These are phyloP conservation scores for Trametes cubensis DNA, from an alignment of 768 basidiomycete species.

Conservation along the genomic window DNA sequence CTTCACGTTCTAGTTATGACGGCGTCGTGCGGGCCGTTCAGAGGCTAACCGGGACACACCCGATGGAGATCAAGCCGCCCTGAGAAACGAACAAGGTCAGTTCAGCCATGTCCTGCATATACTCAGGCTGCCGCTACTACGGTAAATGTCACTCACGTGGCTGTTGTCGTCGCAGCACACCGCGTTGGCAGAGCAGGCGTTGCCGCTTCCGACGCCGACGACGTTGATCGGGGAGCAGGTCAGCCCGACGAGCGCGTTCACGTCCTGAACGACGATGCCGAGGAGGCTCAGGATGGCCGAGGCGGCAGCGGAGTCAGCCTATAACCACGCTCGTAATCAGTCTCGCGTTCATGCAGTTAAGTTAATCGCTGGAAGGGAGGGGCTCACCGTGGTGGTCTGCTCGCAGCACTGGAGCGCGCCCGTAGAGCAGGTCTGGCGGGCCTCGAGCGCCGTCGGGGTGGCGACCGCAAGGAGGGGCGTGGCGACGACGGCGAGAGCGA, in stretches of 20 bases:
- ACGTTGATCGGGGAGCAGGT: constrained; percentile 30
- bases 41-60: constrained; percentile 26
- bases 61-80: constrained; percentile 29
- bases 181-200: constrained; percentile 16
- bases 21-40: not conserved
- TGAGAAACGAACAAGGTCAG: not conserved
- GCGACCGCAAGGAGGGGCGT: constrained; percentile 21
- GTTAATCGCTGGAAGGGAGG: not conserved
- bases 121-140: not conserved
- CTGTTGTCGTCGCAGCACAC: constrained; percentile 31
- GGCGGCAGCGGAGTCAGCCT: constrained; percentile 14
- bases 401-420: constrained; percentile 18
- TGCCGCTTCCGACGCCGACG: constrained; percentile 23
- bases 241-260: constrained; percentile 27
- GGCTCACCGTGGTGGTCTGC: constrained; percentile 2
- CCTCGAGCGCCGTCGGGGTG: constrained; percentile 8
- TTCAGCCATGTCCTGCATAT: not conserved
- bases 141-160: constrained; percentile 14
- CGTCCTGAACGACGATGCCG: constrained; percentile 26
- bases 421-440: constrained; percentile 13
- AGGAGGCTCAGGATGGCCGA: constrained; percentile 26
- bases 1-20: not conserved
- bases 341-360: not conserved
- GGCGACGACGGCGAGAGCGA: constrained; percentile 13
- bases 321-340: not conserved